phyloP scores from a whole-genome alignment of 768 basidiomycete species.

The Roridomyces roridus region DNA sequence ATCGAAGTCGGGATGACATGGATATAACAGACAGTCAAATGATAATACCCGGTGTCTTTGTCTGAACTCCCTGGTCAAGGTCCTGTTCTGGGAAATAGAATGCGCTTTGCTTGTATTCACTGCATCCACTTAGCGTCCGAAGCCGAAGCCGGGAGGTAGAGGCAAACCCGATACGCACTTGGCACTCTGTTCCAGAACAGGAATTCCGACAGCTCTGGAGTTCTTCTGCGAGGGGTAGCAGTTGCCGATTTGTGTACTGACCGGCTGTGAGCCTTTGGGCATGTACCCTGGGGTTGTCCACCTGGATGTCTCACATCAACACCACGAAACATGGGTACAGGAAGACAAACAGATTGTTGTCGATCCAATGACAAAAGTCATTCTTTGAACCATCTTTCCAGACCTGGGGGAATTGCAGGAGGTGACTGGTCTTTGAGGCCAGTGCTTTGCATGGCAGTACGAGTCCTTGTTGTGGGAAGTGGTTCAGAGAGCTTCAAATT shows the following conservation, averaged over 20 bases:
- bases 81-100: background rate
- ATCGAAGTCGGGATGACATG: too few relatives aligned
- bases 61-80: background rate
- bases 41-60: background rate
- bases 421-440: constrained; percentile 1
- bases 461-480: too few relatives aligned
- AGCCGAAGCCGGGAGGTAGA: background rate
- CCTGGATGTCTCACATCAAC: background rate
- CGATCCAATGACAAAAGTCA: background rate
- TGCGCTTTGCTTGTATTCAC: background rate
- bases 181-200: constrained; percentile 3
- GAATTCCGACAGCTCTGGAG: constrained; percentile 1
- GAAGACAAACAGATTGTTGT: constrained; percentile 1
- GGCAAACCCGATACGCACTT: background rate
- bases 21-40: too few relatives aligned
- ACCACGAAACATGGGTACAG: background rate
- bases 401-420: constrained; percentile 1
- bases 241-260: background rate
- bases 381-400: background rate
- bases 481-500: too few relatives aligned
- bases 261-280: background rate
- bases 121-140: background rate
- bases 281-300: background rate
- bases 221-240: constrained; percentile 3
- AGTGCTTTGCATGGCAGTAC: too few relatives aligned